Evolutionary conservation across 1,284 basidiomycete species (phyloP), one percentile per base, ranked within the genome.

Genomic region (Cutaneotrichosporon sp.): DNA sequence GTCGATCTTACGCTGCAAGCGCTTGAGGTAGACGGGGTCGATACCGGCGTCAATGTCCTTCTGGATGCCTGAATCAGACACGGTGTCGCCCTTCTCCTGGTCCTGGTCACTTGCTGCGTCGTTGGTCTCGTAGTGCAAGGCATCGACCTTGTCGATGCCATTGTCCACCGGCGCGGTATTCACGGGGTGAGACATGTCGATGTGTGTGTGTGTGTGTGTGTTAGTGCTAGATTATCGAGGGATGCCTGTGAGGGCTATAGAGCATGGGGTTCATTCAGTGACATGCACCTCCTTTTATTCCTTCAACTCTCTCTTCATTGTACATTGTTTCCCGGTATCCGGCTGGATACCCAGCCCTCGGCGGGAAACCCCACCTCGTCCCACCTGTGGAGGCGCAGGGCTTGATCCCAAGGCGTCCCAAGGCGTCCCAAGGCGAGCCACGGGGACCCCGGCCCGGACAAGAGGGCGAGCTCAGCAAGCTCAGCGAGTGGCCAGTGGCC

Each of bases 1-100:
- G 64, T 68, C 67, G 18, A 68, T 62, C 49, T 62, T 61, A 51
- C 60, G 59, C 14, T 51, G 56, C 46, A 64, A 40, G 13, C 32
- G 30, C 62, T 66, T 66, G 36, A 66, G 46, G 13, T 10, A 18
- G 1, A 4, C 22, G 18, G 62, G 62, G 47, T 61, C 62, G 52
- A 59, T 61, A 21, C 65, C 65, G 10, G 55, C 56, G 51, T 63
- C 62, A 42, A 66, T 63, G 60, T 63, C 46, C 47, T 53, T 51
- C 36, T 51, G 30, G 40, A 38, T 34, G 18, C 50, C 56, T 1
- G 26, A 14, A 30, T 34, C 42, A 4, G 30, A 18, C 16, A 34
- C 40, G 18, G 36, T 50, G 40, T 51, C 32, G 46, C 26, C 53
- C 50, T 40, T 26, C 8, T 21, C 26, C 30, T 34, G 14, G 31